A percentile compares a stretch with the other conserved stretches of the same genome.
Conservation (phyloP, 169 alveolate species). For the Plasmodium sp. region DNA sequence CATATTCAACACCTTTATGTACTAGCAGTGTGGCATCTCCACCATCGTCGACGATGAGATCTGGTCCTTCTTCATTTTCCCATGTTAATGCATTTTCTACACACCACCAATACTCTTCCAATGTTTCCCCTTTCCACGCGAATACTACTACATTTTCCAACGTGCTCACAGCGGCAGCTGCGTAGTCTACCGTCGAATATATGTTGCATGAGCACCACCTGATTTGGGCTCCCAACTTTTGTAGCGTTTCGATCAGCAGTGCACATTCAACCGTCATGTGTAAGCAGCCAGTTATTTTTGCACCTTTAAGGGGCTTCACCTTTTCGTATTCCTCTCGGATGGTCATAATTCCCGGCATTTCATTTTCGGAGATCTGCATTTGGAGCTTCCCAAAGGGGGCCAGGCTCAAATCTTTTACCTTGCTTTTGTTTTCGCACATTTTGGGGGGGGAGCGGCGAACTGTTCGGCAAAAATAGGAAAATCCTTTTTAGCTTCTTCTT, state of each 20-base stretch:
- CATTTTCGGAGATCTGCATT: slow-evolving; percentile 94
- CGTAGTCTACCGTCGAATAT: slow-evolving; percentile 98
- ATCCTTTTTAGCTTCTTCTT: background rate
- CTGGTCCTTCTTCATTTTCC: slow-evolving; percentile 97
- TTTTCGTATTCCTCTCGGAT: slow-evolving; percentile 92
- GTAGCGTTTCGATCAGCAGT: slow-evolving; percentile 91
- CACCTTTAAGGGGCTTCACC: slow-evolving; percentile 93
- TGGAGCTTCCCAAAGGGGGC: slow-evolving; percentile 96
- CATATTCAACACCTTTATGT: slow-evolving; percentile 93
- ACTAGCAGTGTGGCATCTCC: slow-evolving; percentile 96
- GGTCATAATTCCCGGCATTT: slow-evolving; percentile 98
- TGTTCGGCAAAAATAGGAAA: background rate
- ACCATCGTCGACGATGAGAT: slow-evolving; percentile 98
- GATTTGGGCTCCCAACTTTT: slow-evolving; percentile 95
- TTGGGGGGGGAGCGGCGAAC: background rate
- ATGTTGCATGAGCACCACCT: slow-evolving; percentile 99
- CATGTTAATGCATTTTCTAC: slow-evolving; percentile 94
- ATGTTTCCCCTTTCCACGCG: slow-evolving; percentile 97
- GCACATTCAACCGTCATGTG: slow-evolving; percentile 96
- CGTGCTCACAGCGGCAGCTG: slow-evolving; percentile 96
- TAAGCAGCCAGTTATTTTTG: slow-evolving; percentile 96
- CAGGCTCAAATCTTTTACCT: slow-evolving; percentile 90
- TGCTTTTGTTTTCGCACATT: slow-evolving; percentile 60
- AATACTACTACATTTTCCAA: slow-evolving; percentile 93
- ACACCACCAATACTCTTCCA: slow-evolving; percentile 98